Conservation (phyloP, 208 protist species). For the Phytomonas francai region DNA sequence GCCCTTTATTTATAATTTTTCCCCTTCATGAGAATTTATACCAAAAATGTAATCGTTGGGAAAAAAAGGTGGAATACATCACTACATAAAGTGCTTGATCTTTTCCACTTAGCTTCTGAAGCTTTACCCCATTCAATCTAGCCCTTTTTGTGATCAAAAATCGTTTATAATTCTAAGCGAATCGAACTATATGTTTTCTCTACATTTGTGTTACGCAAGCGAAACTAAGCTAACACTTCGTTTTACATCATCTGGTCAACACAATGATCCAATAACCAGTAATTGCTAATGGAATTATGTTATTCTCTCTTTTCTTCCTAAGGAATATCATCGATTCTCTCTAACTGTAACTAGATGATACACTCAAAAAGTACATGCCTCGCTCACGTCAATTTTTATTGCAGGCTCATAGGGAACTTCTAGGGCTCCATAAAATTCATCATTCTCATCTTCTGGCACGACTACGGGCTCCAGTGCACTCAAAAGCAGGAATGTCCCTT, state of each 20-base stretch:
- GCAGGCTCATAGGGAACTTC: not conserved
- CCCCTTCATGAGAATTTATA: not conserved
- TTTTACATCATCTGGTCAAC: not conserved
- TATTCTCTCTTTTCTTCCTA: not conserved
- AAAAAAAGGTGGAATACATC: not conserved
- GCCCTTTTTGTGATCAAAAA: not conserved
- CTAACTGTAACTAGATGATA: not conserved
- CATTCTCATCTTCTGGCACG: not conserved
- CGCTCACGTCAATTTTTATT: not conserved
- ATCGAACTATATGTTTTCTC: not conserved
- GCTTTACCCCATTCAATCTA: not conserved
- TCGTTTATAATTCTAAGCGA: not conserved
- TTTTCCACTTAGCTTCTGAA: not conserved
- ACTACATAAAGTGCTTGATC: not conserved
- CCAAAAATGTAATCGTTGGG: not conserved
- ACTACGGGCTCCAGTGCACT: slow-evolving; percentile 15
- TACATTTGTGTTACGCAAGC: not conserved
- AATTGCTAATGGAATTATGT: not conserved
- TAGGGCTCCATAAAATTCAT: slow-evolving; percentile 5
- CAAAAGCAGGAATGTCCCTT: slow-evolving; percentile 13
- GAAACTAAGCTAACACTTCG: not conserved
- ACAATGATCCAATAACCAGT: not conserved
- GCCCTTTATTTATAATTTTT: not conserved
- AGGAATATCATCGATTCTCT: not conserved
- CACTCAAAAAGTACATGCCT: not conserved